Evolutionary conservation across 2,329 filamentous ascomycete species (phyloP), one percentile per base, ranked within the genome.

Genomic region (Simplicillium aogashimaense): DNA sequence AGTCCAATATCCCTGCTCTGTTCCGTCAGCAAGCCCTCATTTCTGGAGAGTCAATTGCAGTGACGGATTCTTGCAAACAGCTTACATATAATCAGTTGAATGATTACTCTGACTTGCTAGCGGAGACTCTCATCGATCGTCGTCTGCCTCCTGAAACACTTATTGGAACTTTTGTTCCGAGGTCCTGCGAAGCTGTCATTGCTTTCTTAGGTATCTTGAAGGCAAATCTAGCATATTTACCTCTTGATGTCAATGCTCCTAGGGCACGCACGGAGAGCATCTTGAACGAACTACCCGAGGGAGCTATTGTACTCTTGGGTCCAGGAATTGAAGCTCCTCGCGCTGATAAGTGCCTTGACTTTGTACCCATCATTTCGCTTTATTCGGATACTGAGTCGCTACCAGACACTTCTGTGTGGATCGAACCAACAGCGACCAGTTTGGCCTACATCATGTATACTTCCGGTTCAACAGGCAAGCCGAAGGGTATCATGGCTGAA

Each of bases 391-490:
- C 20, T 6, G 6, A 25, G 20, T 25, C 20, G 20, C 20, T 25
- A 9, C 20, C 20, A 25, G 9, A 25, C 9, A 25, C 20, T 25
- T 5, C 20, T 25, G 9, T 5, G 9, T 25, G 20, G 20, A 9
- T 25, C 9, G 20, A 5, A 8, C 44, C 44, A 3, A 34, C 39
- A 12, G 18, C 42, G 6, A 40, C 32, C 3, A 47, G 43, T 17
- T 45, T 50, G 14, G 47, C 47, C 2, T 53, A 54, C 18, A 66
- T 70, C 45, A 67, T 72, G 50, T 72, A 70, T 47, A 72, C 69
- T 16, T 72, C 68, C 9, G 69, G 69, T 14, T 71, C 66, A 13
- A 72, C 69, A 2, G 69, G 69, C 7, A 55, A 56, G 25, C 69
- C 69, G 8, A 72, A 72, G 54, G 69, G 69, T 29, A 66, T 72